Percentiles rank a stretch among this genome's conserved stretches.
These are phyloP conservation scores for Friedmanniomyces endolithicus DNA, from an alignment of 495 filamentous ascomycete genomes.

Conservation along the genomic window DNA sequence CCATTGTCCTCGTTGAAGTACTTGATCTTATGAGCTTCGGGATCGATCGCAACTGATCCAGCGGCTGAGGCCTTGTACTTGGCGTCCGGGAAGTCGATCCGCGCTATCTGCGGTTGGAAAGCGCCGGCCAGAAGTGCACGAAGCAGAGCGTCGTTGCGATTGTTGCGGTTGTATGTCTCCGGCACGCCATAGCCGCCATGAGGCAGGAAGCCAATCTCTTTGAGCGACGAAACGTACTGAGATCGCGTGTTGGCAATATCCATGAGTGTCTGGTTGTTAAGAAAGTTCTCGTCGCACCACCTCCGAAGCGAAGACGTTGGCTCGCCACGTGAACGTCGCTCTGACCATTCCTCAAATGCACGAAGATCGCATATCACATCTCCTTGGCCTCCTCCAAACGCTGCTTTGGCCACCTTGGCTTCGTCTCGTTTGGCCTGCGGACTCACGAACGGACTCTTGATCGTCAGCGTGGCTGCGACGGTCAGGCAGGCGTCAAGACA, in stretches of 20 bases:
- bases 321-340: constrained; percentile 40
- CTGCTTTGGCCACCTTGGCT: constrained; percentile 59
- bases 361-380: constrained; percentile 77
- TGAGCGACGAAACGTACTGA: constrained; percentile 75
- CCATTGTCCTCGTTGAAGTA: constrained; percentile 81
- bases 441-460: constrained; percentile 70
- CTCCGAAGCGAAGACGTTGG: constrained; percentile 51
- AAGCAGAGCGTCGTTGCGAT: constrained; percentile 48
- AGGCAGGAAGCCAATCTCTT: constrained; percentile 71
- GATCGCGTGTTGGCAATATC: constrained; percentile 78
- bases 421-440: constrained; percentile 72
- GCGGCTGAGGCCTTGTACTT: constrained; percentile 76
- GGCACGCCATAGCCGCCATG: constrained; percentile 31
- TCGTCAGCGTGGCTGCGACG: constrained; percentile 81
- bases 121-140: constrained; percentile 81
- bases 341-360: constrained; percentile 72
- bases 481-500: constrained; percentile 79
- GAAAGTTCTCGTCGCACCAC: constrained; percentile 81
- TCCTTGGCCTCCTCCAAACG: constrained; percentile 65
- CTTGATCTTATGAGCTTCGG: constrained; percentile 80
- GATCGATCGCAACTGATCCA: constrained; percentile 82
- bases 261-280: constrained; percentile 67
- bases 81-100: constrained; percentile 86
- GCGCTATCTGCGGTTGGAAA: constrained; percentile 81
- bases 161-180: constrained; percentile 33